These are phyloP conservation scores for Phyllosticta capitalensis DNA, from an alignment of 2,329 filamentous ascomycete species.

Conservation along the genomic window DNA sequence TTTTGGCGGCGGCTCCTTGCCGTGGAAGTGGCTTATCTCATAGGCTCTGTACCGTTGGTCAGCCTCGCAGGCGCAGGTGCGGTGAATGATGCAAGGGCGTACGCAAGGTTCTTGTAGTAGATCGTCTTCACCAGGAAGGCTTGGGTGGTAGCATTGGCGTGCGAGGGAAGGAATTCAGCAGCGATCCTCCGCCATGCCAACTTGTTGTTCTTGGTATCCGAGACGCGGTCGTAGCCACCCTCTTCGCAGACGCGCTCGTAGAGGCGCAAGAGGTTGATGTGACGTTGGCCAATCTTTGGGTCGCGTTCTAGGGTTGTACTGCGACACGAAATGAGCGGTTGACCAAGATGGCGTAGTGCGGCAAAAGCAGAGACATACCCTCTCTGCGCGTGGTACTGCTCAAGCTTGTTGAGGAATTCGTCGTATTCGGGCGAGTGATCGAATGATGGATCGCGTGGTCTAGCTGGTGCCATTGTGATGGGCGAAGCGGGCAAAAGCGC, in stretches of 20 bases:
- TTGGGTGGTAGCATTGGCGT: constrained; percentile 67
- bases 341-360: constrained; percentile 1
- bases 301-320: constrained; percentile 67
- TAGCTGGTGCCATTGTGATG: constrained; percentile 35
- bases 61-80: neutral
- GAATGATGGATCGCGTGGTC: constrained; percentile 35
- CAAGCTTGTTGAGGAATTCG: constrained; percentile 66
- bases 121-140: constrained; percentile 79
- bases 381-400: constrained; percentile 66
- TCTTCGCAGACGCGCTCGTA: constrained; percentile 67
- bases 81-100: neutral
- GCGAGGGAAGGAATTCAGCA: constrained; percentile 64
- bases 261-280: constrained; percentile 67
- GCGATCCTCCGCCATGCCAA: constrained; percentile 77
- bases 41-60: constrained; percentile 50
- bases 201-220: constrained; percentile 59
- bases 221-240: constrained; percentile 77
- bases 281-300: constrained; percentile 68
- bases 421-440: constrained; percentile 56
- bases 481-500: neutral
- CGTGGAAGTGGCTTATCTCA: constrained; percentile 70
- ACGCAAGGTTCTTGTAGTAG: constrained; percentile 79
- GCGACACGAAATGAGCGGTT: constrained; percentile 15
- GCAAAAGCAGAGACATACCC: constrained; percentile 39
- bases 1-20: constrained; percentile 73